A percentile compares a stretch with the other conserved stretches of the same genome.
Conservation (phyloP, 2,329 filamentous ascomycete genomes). For the Westerdykella aurantiaca region DNA sequence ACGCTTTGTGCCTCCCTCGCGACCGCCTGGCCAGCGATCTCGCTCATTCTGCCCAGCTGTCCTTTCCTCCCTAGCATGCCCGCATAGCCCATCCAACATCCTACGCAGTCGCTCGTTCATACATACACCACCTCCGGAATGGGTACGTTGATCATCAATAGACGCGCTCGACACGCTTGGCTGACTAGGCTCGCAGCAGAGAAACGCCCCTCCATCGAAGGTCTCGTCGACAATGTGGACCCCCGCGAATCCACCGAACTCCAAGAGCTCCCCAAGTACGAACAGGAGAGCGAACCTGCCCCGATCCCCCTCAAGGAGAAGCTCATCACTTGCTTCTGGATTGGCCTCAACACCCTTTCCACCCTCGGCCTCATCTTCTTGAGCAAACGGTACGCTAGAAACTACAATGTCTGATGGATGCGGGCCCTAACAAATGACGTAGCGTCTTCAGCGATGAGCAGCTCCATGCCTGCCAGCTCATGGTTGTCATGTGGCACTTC, state of each 20-base stretch:
- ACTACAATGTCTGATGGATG: not conserved
- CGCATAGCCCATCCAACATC: constrained; percentile 16
- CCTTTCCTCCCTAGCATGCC: constrained; percentile 19
- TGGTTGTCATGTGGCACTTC: constrained; percentile 47
- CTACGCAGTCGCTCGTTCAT: constrained; percentile 19
- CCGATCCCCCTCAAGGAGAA: constrained; percentile 32
- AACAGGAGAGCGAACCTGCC: constrained; percentile 21
- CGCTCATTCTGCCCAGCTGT: constrained; percentile 12
- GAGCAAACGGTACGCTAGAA: constrained; percentile 39
- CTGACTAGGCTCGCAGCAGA: constrained; percentile 28
- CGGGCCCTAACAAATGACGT: constrained; percentile 15
- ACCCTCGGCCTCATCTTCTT: constrained; percentile 43
- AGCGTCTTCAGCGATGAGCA: constrained; percentile 43
- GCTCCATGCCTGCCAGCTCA: constrained; percentile 42
- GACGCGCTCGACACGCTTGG: not conserved
- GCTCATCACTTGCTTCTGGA: constrained; percentile 37
- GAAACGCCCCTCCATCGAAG: constrained; percentile 35
- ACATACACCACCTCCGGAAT: constrained; percentile 13
- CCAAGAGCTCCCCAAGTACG: constrained; percentile 31
- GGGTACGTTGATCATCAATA: constrained; percentile 17
- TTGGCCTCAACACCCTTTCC: constrained; percentile 41
- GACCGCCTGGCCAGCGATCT: constrained; percentile 11
- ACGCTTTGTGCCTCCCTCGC: not conserved
- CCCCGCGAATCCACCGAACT: constrained; percentile 31
- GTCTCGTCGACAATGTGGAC: constrained; percentile 35